Evolutionary conservation across 306 rosid genomes (phyloP), one percentile per base, ranked within the genome.

Genomic region (Pueraria montana): DNA sequence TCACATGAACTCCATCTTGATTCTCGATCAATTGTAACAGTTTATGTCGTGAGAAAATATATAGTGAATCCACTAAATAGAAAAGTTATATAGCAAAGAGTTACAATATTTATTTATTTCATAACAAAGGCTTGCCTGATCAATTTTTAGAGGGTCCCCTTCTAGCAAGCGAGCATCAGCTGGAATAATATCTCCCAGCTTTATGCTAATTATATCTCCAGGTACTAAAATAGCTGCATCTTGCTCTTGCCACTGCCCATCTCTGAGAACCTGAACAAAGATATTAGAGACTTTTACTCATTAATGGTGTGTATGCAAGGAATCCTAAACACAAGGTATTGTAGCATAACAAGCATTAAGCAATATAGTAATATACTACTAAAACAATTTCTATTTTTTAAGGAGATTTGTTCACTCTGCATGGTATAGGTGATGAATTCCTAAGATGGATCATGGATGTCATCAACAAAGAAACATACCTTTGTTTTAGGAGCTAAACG

Each of bases 131-230:
- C 87, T 87, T 89, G 89, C 98, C 94, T 94, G 98, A 83, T 94
- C 97, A 86, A 94, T 87, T 89, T 92, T 94, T 38, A 94, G 85
- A 3, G 94, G 85, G 79, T 94, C 98, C 50, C 98, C 98, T 90
- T 94, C 93, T 11, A 94, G 97, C 84, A 94, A 84, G 48, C 98
- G 97, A 74, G 97, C 98, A 90, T 94, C 98, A 23, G 98, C 97
- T 8, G 98, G 98, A 86, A 94, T 55, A 77, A 94, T 94, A 80
- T 94, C 98, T 53, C 98, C 98, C 16, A 94, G 90, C 82, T 92
- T 94, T 80, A 94, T 90, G 94, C 97, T 89, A 70, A 94, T 83
- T 82, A 94, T 89, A 63, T 94, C 98, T 76, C 98, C 98, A 12
- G 98, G 98, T 52, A 94, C 98, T 85, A 94, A 87, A 48, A 94